Base-by-base conservation (phyloP, 140 eudicot genomes). In the Stevia rebaudiana region DNA sequence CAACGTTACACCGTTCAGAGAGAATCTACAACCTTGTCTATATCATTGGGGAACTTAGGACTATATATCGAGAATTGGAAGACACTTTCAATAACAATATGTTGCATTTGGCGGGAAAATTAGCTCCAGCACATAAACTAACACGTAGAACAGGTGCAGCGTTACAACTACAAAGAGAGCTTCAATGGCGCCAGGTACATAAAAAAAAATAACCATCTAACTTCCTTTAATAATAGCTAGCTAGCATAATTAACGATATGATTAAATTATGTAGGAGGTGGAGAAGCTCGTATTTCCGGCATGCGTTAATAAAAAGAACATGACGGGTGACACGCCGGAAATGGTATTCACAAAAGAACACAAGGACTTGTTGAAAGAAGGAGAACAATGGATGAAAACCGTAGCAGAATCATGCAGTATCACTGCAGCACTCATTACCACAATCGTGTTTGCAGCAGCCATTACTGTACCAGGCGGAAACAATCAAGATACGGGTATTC, bases 131-230 rank as follows among this genome's bases (percentile, higher is more conserved):
- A 11, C 5, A 48, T 18, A 11, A 47, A 15, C 51, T 59, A 3
- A 70, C 59, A 18, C 16, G 10, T 3, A 39, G 18, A 11, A 63
- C 61, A 12, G 78, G 78, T 24, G 72, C 78, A 43, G 72, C 72
- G 12, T 50, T 73, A 2, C 78, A 73, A 31, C 62, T 73, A 68
- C 78, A 73, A 51, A 18, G 71, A 25, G 72, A 73, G 41, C 57
- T 73, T 18, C 78, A 73, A 33, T 64, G 78, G 78, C 54, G 43
- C 46, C 16, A 63, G 78, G 78, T 73, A 64, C 25, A 4, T 5
- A 3, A 7, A 25, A 4, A n/a, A 3, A 37, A 11, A 0, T n/a
- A 39, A 8, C 2, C 0, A 2, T 39, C 2, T 2, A 11, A 6
- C 6, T n/a, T n/a, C n/a, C n/a, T n/a, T n/a, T n/a, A n/a, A n/a